Conservation (phyloP, 495 filamentous ascomycete genomes). For the Penicillium taxi region DNA sequence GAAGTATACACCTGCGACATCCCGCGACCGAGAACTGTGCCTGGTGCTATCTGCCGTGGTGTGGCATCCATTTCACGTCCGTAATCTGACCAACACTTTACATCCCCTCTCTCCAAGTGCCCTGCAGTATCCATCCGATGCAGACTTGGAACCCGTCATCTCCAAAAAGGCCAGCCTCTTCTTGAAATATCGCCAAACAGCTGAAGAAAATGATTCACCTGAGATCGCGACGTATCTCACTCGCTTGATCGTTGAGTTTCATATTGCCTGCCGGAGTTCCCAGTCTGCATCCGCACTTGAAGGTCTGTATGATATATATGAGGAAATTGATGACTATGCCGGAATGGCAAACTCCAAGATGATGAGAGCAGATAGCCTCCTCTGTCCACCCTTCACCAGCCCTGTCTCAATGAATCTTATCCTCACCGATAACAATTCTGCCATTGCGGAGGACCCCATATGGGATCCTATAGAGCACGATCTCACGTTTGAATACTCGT, state of each 20-base stretch:
- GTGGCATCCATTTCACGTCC: neutral
- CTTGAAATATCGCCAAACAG: constrained; percentile 8
- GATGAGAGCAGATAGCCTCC: constrained; percentile 15
- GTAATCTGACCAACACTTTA: constrained; percentile 1
- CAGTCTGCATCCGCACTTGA: constrained; percentile 2
- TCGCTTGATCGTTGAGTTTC: constrained; percentile 13
- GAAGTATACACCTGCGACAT: constrained; percentile 2
- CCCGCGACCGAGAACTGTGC: constrained; percentile 7
- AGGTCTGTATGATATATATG: constrained; percentile 8
- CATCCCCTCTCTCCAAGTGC: constrained; percentile 8
- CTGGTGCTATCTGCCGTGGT: constrained; percentile 1
- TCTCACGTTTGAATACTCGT: constrained; percentile 8
- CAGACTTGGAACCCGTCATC: neutral
- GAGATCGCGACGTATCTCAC: constrained; percentile 8
- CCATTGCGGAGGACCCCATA: constrained; percentile 5
- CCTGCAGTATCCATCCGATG: neutral
- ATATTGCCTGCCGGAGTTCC: constrained; percentile 12
- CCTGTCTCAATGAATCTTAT: constrained; percentile 17
- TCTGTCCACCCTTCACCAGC: constrained; percentile 18
- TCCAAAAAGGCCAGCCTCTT: neutral
- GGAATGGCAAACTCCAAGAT: constrained; percentile 19
- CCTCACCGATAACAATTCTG: constrained; percentile 3
- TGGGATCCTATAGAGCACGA: constrained; percentile 17
- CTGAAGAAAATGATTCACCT: constrained; percentile 6
- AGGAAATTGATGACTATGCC: constrained; percentile 8